phyloP scores from a whole-genome alignment of 108 stramenopile species.

The Nitzschia sp. region DNA sequence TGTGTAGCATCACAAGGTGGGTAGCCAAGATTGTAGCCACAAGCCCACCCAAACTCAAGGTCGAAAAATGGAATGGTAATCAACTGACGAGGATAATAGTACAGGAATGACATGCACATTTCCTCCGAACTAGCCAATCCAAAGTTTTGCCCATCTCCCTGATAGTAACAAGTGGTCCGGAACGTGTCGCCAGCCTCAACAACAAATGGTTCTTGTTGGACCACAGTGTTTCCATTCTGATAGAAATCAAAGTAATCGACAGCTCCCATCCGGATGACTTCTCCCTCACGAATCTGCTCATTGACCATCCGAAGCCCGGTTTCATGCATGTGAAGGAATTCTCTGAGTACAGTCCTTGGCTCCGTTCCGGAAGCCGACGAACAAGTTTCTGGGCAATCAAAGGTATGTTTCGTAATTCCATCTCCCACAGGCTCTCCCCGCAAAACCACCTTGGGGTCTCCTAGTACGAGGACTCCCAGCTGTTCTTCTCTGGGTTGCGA shows the following conservation, averaged over 20 bases:
- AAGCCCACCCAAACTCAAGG: conserved; percentile 13
- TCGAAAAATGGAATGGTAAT: background rate
- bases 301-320: conserved; percentile 42
- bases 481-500: conserved; percentile 36
- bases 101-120: conserved; percentile 62
- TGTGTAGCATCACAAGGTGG: conserved; percentile 12
- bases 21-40: conserved; percentile 12
- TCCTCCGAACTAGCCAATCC: conserved; percentile 47
- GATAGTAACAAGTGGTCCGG: conserved; percentile 51
- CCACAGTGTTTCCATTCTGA: conserved; percentile 39
- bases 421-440: conserved; percentile 27
- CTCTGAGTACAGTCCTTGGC: conserved; percentile 51
- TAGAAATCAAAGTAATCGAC: conserved; percentile 54
- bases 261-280: conserved; percentile 38
- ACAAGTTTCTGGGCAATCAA: conserved; percentile 48
- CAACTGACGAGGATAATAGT: conserved; percentile 41
- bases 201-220: conserved; percentile 39
- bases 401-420: conserved; percentile 39
- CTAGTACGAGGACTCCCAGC: conserved; percentile 41
- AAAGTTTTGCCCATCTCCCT: conserved; percentile 25
- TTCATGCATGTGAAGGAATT: conserved; percentile 61
- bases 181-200: conserved; percentile 53
- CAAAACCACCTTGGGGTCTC: conserved; percentile 46
- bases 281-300: conserved; percentile 45
- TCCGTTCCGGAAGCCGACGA: conserved; percentile 24